These are phyloP conservation scores for Elongisporangium undulatum DNA, from an alignment of 352 stramenopile species.

Conservation along the genomic window DNA sequence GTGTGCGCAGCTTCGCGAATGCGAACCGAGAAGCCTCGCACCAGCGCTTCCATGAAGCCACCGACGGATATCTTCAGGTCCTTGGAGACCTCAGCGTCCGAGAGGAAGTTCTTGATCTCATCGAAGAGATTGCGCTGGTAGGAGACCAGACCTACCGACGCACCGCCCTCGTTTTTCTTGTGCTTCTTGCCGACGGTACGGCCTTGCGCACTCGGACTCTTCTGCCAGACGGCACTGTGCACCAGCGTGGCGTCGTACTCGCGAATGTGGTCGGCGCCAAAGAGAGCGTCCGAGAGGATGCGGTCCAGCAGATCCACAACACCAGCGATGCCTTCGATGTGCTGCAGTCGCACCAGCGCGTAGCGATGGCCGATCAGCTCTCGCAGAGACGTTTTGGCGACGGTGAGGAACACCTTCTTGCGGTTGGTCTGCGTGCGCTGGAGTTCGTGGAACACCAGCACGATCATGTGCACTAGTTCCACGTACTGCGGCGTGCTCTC, in stretches of 20 bases:
- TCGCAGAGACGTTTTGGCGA: constrained; percentile 73
- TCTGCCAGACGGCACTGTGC: constrained; percentile 23
- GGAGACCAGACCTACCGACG: constrained; percentile 41
- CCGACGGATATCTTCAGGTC: constrained; percentile 48
- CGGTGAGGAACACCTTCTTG: constrained; percentile 81
- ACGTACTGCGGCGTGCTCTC: constrained; percentile 22
- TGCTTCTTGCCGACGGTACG: constrained; percentile 23
- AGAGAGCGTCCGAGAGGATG: constrained; percentile 66
- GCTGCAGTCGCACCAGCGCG: constrained; percentile 23
- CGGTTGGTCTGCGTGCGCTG: constrained; percentile 86
- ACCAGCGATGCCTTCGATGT: constrained; percentile 8
- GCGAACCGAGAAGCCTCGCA: constrained; percentile 44
- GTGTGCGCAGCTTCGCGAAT: constrained; percentile 55
- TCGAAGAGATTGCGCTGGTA: constrained; percentile 83
- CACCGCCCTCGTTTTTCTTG: constrained; percentile 25
- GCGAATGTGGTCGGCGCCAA: constrained; percentile 71
- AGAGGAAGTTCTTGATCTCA: constrained; percentile 52
- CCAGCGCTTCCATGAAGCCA: constrained; percentile 59
- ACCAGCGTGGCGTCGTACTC: constrained; percentile 66
- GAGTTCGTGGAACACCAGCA: constrained; percentile 74
- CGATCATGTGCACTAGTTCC: constrained; percentile 34
- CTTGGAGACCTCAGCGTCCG: constrained; percentile 19
- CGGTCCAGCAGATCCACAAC: constrained; percentile 40
- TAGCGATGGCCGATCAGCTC: constrained; percentile 57
- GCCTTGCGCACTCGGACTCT: background rate